These are phyloP conservation scores for Eucalyptus sideroxylon DNA, from an alignment of 345 rosid species.

Conservation along the genomic window DNA sequence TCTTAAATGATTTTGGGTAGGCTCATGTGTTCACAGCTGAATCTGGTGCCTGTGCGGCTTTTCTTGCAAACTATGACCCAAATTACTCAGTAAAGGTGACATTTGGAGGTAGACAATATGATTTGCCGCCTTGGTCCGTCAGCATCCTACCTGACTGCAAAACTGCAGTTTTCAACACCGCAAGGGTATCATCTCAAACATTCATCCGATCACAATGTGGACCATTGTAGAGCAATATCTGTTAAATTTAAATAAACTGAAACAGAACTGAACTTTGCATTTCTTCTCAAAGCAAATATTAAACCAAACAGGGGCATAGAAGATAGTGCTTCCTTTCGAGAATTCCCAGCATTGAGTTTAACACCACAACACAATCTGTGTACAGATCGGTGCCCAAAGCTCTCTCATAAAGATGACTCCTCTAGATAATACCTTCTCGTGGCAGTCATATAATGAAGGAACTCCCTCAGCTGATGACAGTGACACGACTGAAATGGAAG, in stretches of 20 bases:
- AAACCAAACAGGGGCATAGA: not conserved
- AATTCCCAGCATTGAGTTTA: not conserved
- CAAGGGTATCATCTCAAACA: constrained; percentile 27
- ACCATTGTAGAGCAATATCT: not conserved
- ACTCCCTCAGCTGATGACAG: constrained; percentile 34
- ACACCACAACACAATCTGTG: not conserved
- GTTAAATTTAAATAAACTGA: not conserved
- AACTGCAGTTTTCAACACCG: constrained; percentile 71
- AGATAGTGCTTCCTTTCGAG: not conserved
- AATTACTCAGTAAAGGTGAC: constrained; percentile 37
- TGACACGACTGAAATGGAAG: constrained; percentile 28
- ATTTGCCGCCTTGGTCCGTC: constrained; percentile 84
- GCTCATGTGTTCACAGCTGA: constrained; percentile 59
- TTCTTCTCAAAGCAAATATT: not conserved
- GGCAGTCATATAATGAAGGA: constrained; percentile 72
- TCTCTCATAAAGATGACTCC: constrained; percentile 54
- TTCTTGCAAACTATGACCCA: constrained; percentile 64
- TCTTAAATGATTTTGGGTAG: constrained; percentile 6
- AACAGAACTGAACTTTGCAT: not conserved
- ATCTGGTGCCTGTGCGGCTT: constrained; percentile 62
- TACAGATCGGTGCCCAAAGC: constrained; percentile 56
- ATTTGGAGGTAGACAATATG: constrained; percentile 44
- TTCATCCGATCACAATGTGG: not conserved
- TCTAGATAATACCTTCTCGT: constrained; percentile 27
- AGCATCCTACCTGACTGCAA: constrained; percentile 94